Evolutionary conservation across 164 flowering plant species (phyloP).

Genomic region (Pachysandra terminalis): DNA sequence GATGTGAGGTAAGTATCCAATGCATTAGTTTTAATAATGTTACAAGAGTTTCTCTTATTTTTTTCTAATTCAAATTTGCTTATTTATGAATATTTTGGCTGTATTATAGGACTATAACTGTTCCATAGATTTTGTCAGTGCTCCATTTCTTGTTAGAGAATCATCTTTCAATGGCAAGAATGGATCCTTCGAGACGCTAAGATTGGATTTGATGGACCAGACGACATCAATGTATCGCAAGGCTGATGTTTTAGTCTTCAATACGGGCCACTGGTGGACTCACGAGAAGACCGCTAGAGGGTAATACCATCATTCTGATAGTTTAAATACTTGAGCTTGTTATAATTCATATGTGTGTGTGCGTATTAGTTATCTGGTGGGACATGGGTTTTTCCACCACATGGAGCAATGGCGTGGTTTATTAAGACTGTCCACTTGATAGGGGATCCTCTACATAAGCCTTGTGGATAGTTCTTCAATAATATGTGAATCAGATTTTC

Average conservation of each 20-base stretch:
- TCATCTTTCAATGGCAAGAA: conserved; percentile 38
- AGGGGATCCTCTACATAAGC: too few relatives aligned
- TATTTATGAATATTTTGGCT: conserved; percentile 10
- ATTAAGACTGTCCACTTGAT: too few relatives aligned
- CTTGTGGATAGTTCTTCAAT: too few relatives aligned
- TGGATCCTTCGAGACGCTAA: conserved; percentile 55
- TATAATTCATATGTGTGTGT: not conserved
- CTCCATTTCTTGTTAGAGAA: conserved; percentile 75
- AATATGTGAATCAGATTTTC: too few relatives aligned
- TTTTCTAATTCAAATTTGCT: not conserved
- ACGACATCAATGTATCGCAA: conserved; percentile 58
- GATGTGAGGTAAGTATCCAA: conserved; percentile 58
- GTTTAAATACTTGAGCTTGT: not conserved
- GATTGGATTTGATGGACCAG: conserved; percentile 75
- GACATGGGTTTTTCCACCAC: too few relatives aligned
- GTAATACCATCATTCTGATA: conserved; percentile 31
- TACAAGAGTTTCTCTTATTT: not conserved
- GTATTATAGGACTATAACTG: conserved; percentile 67
- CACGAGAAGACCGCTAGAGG: conserved; percentile 87
- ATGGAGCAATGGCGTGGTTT: too few relatives aligned
- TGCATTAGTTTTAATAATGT: not conserved
- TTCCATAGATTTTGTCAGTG: conserved; percentile 58
- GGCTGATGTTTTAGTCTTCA: conserved; percentile 70
- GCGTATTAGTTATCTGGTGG: too few relatives aligned
- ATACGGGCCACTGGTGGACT: conserved; percentile 95